phyloP scores from a whole-genome alignment of 768 basidiomycete genomes.

The Roridomyces roridus region DNA sequence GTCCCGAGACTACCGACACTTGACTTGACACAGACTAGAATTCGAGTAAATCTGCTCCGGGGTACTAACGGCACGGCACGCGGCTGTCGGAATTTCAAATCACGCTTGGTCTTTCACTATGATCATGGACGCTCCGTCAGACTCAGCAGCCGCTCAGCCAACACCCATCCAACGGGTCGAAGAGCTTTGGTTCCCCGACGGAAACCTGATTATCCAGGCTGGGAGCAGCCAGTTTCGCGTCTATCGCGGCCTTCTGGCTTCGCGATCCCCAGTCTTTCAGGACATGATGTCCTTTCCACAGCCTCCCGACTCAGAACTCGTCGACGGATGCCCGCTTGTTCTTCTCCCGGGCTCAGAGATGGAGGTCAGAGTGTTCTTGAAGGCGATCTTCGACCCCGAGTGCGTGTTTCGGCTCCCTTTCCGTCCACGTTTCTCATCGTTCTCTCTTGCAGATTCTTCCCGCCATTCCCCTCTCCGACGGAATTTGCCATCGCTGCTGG shows the following conservation, averaged over 20 bases:
- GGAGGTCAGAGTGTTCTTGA: constrained; percentile 11
- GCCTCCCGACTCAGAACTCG: constrained; percentile 5
- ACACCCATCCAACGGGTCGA: neutral
- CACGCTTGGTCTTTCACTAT: too few species aligned
- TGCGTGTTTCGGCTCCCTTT: too few species aligned
- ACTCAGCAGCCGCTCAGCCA: too few species aligned
- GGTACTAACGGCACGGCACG: too few species aligned
- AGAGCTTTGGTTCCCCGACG: constrained; percentile 25
- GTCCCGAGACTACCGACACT: too few species aligned
- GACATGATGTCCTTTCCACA: constrained; percentile 14
- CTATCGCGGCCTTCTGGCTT: constrained; percentile 13
- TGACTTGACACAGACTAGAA: too few species aligned
- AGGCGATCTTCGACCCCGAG: constrained; percentile 9
- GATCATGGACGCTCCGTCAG: too few species aligned
- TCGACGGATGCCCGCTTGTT: constrained; percentile 25
- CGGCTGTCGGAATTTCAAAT: too few species aligned
- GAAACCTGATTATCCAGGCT: constrained; percentile 23
- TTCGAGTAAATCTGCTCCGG: too few species aligned
- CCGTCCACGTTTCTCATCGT: neutral
- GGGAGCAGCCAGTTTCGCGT: constrained; percentile 18
- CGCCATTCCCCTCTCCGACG: neutral
- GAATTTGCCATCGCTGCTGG: neutral
- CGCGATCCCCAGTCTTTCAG: constrained; percentile 1
- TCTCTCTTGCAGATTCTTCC: neutral
- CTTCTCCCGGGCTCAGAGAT: constrained; percentile 7